A percentile compares a stretch with the other conserved stretches of the same genome.
Evolutionary conservation across 164 flowering plant species (phyloP).

Genomic region (Cinnamomum chago): DNA sequence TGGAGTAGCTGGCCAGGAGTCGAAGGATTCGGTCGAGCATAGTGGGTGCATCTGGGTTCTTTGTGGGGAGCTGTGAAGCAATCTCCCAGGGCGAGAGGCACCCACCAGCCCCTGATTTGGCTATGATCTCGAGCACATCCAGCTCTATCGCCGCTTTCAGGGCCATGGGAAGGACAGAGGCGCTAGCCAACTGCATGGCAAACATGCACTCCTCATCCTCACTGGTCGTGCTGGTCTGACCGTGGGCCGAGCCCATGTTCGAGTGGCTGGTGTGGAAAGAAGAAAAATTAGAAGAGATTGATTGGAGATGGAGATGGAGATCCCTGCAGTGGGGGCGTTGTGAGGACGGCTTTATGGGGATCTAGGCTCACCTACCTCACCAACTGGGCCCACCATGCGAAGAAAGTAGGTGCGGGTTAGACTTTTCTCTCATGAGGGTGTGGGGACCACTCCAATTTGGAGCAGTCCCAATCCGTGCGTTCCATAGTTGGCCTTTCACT

Average conservation of each 20-base stretch:
- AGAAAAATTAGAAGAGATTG: background rate
- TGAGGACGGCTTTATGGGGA: background rate
- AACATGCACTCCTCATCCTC: constrained; percentile 47
- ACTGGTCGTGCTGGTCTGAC: constrained; percentile 1
- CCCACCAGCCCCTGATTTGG: constrained; percentile 49
- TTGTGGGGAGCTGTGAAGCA: constrained; percentile 54
- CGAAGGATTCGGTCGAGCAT: constrained; percentile 81
- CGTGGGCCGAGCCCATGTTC: background rate
- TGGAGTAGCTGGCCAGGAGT: constrained; percentile 56
- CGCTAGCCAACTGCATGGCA: constrained; percentile 62
- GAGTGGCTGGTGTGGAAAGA: background rate
- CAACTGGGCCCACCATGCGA: background rate
- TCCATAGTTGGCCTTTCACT: background rate
- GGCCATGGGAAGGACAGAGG: constrained; percentile 68
- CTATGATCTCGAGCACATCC: constrained; percentile 66
- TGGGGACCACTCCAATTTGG: background rate
- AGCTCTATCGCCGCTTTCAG: constrained; percentile 69
- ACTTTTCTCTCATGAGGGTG: background rate
- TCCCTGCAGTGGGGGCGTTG: background rate
- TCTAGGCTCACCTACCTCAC: background rate
- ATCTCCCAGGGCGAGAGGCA: constrained; percentile 48
- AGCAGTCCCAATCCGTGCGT: background rate
- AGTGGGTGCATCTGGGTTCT: constrained; percentile 55
- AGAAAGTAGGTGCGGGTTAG: background rate
- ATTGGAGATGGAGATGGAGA: background rate